A percentile compares a stretch with the other conserved stretches of the same genome.
phyloP scores from a whole-genome alignment of 202 grass and related monocot species.

The Hordeum pubiflorum region DNA sequence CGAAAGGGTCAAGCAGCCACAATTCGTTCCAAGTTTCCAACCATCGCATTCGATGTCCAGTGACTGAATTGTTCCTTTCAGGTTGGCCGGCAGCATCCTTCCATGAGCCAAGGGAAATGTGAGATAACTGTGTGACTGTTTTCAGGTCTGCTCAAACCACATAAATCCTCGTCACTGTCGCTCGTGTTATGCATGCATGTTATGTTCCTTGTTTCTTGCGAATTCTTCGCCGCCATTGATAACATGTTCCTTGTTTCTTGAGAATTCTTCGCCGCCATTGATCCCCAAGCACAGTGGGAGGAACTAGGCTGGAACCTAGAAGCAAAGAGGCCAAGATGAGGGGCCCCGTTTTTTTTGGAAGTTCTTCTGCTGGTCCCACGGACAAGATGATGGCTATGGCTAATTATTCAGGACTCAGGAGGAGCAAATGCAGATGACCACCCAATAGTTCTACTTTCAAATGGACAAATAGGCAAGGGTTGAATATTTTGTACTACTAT shows the following conservation, averaged over 20 bases:
- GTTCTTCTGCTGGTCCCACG: not conserved
- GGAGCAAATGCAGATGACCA: constrained; percentile 15
- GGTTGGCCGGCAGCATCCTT: not conserved
- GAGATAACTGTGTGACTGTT: constrained; percentile 9
- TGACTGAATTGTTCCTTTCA: constrained; percentile 9
- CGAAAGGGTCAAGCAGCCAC: constrained; percentile 12
- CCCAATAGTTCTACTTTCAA: constrained; percentile 27
- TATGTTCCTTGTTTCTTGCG: not conserved
- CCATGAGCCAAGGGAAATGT: not conserved
- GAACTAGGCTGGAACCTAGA: constrained; percentile 21
- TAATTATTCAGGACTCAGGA: constrained; percentile 3
- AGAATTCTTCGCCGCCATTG: not conserved
- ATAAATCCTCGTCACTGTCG: not conserved
- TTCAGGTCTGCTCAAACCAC: constrained; percentile 17
- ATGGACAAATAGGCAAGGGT: not conserved
- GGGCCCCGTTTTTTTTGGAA: not conserved
- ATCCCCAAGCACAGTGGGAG: not conserved
- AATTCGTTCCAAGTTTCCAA: not conserved
- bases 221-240: not conserved
- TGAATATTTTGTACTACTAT: constrained; percentile 10
- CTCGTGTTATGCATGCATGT: not conserved
- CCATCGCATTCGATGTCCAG: not conserved
- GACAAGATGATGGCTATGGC: not conserved
- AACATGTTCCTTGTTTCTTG: not conserved
- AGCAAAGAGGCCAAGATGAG: not conserved